Percentiles rank a stretch among this genome's conserved stretches.
Evolutionary conservation across 345 rosid species (phyloP).

Genomic region (Gossypium ekmanianum): DNA sequence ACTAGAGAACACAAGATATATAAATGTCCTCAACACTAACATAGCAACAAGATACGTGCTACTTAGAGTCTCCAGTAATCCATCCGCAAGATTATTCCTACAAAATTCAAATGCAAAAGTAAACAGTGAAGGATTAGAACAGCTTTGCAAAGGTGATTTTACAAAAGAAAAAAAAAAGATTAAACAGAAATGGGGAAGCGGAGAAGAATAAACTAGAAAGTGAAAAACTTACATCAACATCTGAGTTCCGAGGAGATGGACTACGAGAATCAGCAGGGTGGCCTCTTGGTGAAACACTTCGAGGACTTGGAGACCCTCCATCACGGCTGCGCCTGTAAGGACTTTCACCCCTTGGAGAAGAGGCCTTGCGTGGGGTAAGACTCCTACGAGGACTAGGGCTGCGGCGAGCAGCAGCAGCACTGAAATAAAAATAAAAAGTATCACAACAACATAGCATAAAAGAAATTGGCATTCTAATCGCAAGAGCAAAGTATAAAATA

Average conservation of each 20-base stretch:
- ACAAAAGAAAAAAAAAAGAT: not conserved
- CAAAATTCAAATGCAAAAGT: constrained; percentile 22
- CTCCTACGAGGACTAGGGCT: constrained; percentile 39
- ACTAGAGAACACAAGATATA: constrained; percentile 31
- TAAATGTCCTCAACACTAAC: constrained; percentile 18
- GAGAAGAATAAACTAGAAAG: not conserved
- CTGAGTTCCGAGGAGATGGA: constrained; percentile 37
- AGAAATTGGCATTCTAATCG: not conserved
- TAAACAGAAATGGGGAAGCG: not conserved
- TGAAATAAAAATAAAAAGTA: constrained; percentile 11
- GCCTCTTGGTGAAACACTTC: constrained; percentile 36
- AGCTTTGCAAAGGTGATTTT: not conserved
- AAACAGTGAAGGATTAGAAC: constrained; percentile 13
- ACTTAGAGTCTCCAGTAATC: constrained; percentile 17
- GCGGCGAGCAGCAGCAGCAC: constrained; percentile 46
- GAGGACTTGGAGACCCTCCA: constrained; percentile 44
- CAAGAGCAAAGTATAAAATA: constrained; percentile 10
- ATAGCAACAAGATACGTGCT: constrained; percentile 27
- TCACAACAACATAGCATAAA: constrained; percentile 7
- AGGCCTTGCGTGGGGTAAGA: constrained; percentile 33
- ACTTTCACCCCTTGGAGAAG: constrained; percentile 33
- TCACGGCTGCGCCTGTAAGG: constrained; percentile 38
- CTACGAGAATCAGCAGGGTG: constrained; percentile 42
- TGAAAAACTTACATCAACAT: constrained; percentile 36
- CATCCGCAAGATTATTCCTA: constrained; percentile 45